Percentiles rank a stretch among this genome's conserved stretches.
Conservation (phyloP, 352 stramenopile genomes). For the Phytophthora multivora region DNA sequence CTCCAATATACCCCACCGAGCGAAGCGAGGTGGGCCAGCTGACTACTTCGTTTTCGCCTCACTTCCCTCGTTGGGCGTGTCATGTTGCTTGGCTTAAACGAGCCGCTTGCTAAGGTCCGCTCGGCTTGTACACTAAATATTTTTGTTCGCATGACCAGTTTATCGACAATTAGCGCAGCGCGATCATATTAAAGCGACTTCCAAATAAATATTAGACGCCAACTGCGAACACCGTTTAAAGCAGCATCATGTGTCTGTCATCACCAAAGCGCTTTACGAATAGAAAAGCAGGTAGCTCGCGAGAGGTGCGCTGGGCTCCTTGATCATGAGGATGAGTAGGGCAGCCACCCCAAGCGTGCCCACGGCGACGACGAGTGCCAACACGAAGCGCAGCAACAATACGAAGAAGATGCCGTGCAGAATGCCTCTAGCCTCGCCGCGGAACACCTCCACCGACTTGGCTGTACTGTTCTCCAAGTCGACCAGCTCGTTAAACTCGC, state of each 20-base stretch:
- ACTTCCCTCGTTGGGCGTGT: too few species aligned
- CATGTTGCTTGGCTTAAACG: too few species aligned
- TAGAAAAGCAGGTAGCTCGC: slow-evolving; percentile 43
- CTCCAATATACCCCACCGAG: too few species aligned
- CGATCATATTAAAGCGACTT: slow-evolving; percentile 13
- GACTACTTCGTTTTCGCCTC: too few species aligned
- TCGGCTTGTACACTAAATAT: too few species aligned
- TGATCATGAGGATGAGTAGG: slow-evolving; percentile 42
- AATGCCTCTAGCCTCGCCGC: slow-evolving; percentile 57
- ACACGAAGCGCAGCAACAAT: slow-evolving; percentile 57
- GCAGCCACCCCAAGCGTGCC: slow-evolving; percentile 37
- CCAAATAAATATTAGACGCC: slow-evolving; percentile 31
- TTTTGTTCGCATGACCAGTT: too few species aligned
- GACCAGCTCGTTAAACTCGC: slow-evolving; percentile 39
- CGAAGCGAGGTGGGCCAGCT: too few species aligned
- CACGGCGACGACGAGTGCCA: slow-evolving; percentile 44
- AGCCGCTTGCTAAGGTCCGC: too few species aligned
- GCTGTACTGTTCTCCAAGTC: slow-evolving; percentile 52
- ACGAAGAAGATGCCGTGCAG: slow-evolving; percentile 67
- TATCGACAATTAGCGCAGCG: neutral
- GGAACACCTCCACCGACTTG: slow-evolving; percentile 66
- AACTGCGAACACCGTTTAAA: neutral
- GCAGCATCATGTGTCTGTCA: too few species aligned
- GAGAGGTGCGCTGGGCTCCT: slow-evolving; percentile 37
- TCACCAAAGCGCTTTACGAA: slow-evolving; percentile 19